Evolutionary conservation across 2,329 filamentous ascomycete species (phyloP), one percentile per base, ranked within the genome.

Genomic region (Trichoderma sp.): DNA sequence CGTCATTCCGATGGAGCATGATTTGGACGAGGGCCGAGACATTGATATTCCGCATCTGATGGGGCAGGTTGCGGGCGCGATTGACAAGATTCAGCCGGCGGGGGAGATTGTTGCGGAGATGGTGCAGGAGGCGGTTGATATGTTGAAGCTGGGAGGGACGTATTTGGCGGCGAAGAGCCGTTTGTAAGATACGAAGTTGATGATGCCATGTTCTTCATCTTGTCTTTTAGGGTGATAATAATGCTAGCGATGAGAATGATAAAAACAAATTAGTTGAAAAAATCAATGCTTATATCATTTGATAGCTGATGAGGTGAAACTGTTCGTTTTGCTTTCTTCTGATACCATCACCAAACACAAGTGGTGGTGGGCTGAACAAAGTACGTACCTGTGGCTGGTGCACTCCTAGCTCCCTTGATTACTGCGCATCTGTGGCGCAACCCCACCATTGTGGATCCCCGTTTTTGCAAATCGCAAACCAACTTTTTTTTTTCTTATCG

Each of bases 31-130:
- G 66, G 91, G 91, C 1, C 90, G 89, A 67, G 93, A 97, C 51
- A 83, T 97, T 14, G 95, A 97, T 76, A 83, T 91, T 68, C 95
- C 95, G 14, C 94, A 95, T 79, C 78, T 97, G 76, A 97, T 97
- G 95, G 95, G 95, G 1, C 93, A 97, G 82, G 94, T 97, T 10
- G 92, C 93, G 0, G 94, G 91, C 1, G 86, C 90, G 1, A 92
- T 97, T 68, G 79, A 82, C 39, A 88, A 90, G 73, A 87, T 97
- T 70, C 89, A 96, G 83, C 93, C 94, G 0, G 95, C 95, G 0
- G 86, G 83, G 58, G 86, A 90, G 72, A 97, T 98, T 81, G 89
- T 98, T n/a, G 86, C 89, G 70, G 93, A 96, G 73, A 97, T 98
- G 93, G 92, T 97, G 11, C 81, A 82, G 24, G 90, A 94, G 78